A percentile compares a stretch with the other conserved stretches of the same genome.
These are phyloP conservation scores for Aspergillus vadensis DNA, from an alignment of 2,329 filamentous ascomycete species.

Conservation along the genomic window DNA sequence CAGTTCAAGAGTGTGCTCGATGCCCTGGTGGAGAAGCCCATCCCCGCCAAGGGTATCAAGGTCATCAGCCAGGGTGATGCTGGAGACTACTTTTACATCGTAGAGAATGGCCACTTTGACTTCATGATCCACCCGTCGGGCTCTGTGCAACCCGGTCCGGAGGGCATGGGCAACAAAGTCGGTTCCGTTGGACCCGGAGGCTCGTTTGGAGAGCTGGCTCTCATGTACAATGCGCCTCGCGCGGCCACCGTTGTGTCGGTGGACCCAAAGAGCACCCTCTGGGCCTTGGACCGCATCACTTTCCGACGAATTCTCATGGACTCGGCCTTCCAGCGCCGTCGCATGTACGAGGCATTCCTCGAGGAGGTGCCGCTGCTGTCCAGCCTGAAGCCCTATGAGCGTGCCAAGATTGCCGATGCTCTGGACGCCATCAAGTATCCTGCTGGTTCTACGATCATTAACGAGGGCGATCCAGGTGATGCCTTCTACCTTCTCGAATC, in stretches of 20 bases:
- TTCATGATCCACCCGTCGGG: slow-evolving; percentile 84
- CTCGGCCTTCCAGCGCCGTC: slow-evolving; percentile 89
- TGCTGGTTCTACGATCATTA: slow-evolving; percentile 79
- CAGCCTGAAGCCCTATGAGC: slow-evolving; percentile 84
- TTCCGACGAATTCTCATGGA: slow-evolving; percentile 99
- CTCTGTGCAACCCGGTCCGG: slow-evolving; percentile 72
- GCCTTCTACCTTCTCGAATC: slow-evolving; percentile 89
- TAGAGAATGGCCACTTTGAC: slow-evolving; percentile 87
- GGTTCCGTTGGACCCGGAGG: slow-evolving; percentile 81
- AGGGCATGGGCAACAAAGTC: slow-evolving; percentile 82
- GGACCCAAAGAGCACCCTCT: slow-evolving; percentile 76
- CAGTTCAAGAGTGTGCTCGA: slow-evolving; percentile 84
- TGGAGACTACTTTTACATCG: slow-evolving; percentile 96
- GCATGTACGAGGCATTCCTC: slow-evolving; percentile 96
- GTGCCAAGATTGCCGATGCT: slow-evolving; percentile 95
- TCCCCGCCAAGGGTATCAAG: slow-evolving; percentile 85
- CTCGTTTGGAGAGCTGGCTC: slow-evolving; percentile 91
- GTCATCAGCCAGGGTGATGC: slow-evolving; percentile 95
- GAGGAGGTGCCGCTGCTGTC: slow-evolving; percentile 88
- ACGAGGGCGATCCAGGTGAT: slow-evolving; percentile 86
- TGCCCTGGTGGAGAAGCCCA: slow-evolving; percentile 90
- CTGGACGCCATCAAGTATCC: slow-evolving; percentile 87
- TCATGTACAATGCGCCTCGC: slow-evolving; percentile 98
- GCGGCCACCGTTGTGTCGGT: slow-evolving; percentile 90
- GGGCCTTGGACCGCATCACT: slow-evolving; percentile 92